Evolutionary conservation across 2,329 filamentous ascomycete genomes (phyloP), one percentile per base, ranked within the genome.

Genomic region (Ophiostoma sp.): DNA sequence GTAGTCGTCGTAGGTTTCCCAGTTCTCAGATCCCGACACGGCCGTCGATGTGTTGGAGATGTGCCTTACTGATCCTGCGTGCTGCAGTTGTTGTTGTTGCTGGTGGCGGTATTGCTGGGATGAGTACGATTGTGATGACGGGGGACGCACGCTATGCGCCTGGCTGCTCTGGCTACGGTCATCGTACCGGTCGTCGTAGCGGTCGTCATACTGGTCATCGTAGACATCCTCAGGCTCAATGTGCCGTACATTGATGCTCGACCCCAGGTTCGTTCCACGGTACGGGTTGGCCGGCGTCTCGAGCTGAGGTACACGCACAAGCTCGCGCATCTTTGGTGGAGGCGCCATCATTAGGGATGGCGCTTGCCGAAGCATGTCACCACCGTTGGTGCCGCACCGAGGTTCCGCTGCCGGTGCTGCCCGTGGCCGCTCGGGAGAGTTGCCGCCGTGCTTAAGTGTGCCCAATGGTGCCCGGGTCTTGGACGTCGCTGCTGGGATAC

Each of bases 1-100:
- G 76, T 88, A 90, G 80, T 97, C 93, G 78, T 96, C 95, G 78
- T 96, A 98, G 11, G 95, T 97, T 82, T 98, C 95, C 95, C 95
- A 98, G 81, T 98, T 98, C 82, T 98, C 95, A 3, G 93, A 97
- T 1, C 93, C 93, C 5, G 93, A 94, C 33, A 92, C 87, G 28
- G 87, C 87, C 0, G 92, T 93, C n/a, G 93, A 95, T 0, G 91
- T 91, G 76, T 90, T 90, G 7, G 91, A 93, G 19, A 92, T 90
- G 78, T 95, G 93, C 66, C 93, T 86, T 0, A 85, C 85, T 1
- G 85, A 74, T 0, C 73, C 72, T 1, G 57, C 50, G 7, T n/a
- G 78, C 75, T 42, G 63, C 39, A 61, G 73, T 22, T 55, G 28
- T 19, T 74, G 72, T 22, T 66, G 57, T 25, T 66, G 57, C n/a